A percentile compares a stretch with the other conserved stretches of the same genome.
Conservation (phyloP, 108 stramenopile species). For the Cyclostephanos tholiformis region DNA sequence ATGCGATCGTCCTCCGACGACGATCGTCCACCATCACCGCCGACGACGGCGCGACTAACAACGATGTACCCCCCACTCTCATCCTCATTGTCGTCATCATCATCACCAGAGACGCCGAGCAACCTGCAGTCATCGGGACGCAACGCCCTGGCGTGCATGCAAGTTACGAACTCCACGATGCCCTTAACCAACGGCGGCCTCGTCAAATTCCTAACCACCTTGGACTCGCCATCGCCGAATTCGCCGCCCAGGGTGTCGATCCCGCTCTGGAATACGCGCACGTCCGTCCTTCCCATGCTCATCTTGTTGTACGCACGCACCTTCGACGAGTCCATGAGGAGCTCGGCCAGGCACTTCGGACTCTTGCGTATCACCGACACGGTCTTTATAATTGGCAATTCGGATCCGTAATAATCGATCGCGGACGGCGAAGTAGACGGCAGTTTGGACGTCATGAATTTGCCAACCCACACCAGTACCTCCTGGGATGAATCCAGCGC, state of each 20-base stretch:
- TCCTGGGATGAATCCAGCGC: conserved; percentile 44
- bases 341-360: conserved; percentile 69
- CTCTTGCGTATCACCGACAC: conserved; percentile 65
- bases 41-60: conserved; percentile 77
- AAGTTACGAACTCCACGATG: conserved; percentile 65
- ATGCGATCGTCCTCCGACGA: neutral
- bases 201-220: conserved; percentile 79
- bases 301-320: conserved; percentile 82
- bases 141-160: conserved; percentile 74
- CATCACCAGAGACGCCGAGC: neutral
- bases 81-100: neutral
- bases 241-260: conserved; percentile 40
- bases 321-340: conserved; percentile 78
- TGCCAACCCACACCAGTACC: conserved; percentile 69
- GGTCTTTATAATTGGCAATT: conserved; percentile 79
- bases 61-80: conserved; percentile 64
- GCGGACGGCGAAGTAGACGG: neutral
- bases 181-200: conserved; percentile 72
- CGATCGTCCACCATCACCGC: conserved; percentile 27
- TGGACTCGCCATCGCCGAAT: conserved; percentile 64
- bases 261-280: conserved; percentile 45
- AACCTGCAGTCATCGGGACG: conserved; percentile 29
- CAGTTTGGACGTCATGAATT: conserved; percentile 24
- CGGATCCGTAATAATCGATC: conserved; percentile 57
- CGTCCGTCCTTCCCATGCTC: conserved; percentile 83